Base-by-base conservation (phyloP, 1,139 yeast genomes). In the Blastobotrys aristatus region DNA sequence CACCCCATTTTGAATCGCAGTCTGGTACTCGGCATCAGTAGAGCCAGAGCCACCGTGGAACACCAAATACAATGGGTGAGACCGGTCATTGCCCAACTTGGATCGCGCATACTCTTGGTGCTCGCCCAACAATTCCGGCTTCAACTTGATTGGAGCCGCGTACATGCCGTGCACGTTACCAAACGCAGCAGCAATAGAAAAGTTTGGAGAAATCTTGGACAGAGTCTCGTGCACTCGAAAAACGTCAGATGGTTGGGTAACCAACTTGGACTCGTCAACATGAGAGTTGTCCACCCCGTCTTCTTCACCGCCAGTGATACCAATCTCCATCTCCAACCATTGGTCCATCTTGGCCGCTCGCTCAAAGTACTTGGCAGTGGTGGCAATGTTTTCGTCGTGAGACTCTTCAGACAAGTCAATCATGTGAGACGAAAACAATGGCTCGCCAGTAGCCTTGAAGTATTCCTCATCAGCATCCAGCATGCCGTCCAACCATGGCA, bases 11-110 rank as follows among this genome's bases (percentile, higher is more conserved):
- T 70, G 72, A 73, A 92, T 92, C 69, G 90, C 98, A 61, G 82
- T 81, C 75, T 86, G 85, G 72, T 86, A 92, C 75, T 94, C 98
- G 59, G 76, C 72, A 74, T 85, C 95, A 60, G 94, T 66, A 47
- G 98, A 94, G 73, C 98, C 99, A 54, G 98, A 92, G 73, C 99
- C 99, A 77, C 99, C 99, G 80, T 92, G 99, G 97, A 92, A 92
- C 60, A 92, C 99, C 66, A 92, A 81, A 85, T 82, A 94, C 68
- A 92, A 77, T 71, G 98, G 98, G 73, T 79, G 77, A 61, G 73
- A 69, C 58, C 72, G 68, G 50, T 70, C 66, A 60, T 84, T 67
- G 58, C 76, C 75, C 59, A 77, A 66, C 66, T 82, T 72, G 72
- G 82, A 73, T 73, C 79, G 75, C 57, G 81, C 74, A 75, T 82